These are phyloP conservation scores for Celoporthe dispersa DNA, from an alignment of 2,329 filamentous ascomycete genomes.

Conservation along the genomic window DNA sequence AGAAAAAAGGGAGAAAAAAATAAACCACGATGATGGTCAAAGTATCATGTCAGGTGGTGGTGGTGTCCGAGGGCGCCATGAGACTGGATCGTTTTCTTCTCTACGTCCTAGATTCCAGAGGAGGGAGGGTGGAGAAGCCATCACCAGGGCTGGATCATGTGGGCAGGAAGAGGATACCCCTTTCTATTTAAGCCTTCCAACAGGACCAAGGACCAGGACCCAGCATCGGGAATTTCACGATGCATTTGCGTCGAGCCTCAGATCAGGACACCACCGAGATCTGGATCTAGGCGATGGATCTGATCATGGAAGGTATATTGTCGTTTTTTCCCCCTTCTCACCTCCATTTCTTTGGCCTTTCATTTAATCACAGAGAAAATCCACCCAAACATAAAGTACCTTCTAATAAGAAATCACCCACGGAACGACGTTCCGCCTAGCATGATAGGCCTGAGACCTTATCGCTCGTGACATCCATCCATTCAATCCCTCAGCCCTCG, in stretches of 20 bases:
- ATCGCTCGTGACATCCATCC: neutral
- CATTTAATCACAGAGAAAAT: neutral
- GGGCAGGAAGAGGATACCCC: conserved; percentile 18
- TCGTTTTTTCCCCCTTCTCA: no score
- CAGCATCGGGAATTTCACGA: conserved; percentile 9
- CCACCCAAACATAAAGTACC: conserved; percentile 17
- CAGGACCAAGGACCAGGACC: neutral
- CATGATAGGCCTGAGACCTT: neutral
- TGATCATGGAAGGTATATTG: neutral
- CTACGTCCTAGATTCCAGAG: conserved; percentile 1
- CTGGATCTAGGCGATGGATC: neutral
- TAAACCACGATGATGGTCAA: neutral
- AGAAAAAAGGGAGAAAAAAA: no score
- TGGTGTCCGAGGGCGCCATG: neutral
- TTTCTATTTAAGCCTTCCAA: conserved; percentile 26
- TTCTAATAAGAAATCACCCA: neutral
- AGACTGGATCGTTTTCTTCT: neutral
- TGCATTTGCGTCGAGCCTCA: conserved; percentile 9
- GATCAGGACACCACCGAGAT: conserved; percentile 16
- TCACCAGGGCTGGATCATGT: conserved; percentile 21
- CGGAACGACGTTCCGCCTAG: conserved; percentile 16
- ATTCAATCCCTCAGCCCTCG: neutral
- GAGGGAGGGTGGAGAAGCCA: conserved; percentile 26
- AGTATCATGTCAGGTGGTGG: neutral
- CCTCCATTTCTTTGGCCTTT: neutral